Evolutionary conservation across 352 stramenopile species (phyloP).

Genomic region (Pythium monospermum): DNA sequence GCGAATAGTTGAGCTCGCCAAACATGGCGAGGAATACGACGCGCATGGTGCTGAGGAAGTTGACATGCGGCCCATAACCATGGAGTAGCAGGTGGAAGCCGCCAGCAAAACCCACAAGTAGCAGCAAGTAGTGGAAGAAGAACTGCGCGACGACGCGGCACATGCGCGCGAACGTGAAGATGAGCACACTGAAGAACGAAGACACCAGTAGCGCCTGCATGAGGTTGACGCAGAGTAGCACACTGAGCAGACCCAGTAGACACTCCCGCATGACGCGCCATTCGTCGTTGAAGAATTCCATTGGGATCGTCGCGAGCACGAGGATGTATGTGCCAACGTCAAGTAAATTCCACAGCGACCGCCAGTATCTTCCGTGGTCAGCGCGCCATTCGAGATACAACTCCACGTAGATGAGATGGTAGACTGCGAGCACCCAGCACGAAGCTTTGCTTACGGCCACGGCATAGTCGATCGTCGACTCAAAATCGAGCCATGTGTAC

Average conservation of each 20-base stretch:
- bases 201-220: constrained; percentile 52
- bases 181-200: constrained; percentile 54
- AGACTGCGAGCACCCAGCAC: constrained; percentile 39
- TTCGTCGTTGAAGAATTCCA: constrained; percentile 30
- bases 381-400: constrained; percentile 50
- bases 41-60: constrained; percentile 41
- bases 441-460: constrained; percentile 35
- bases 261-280: constrained; percentile 38
- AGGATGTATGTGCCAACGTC: constrained; percentile 47
- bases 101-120: constrained; percentile 44
- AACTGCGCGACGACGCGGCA: constrained; percentile 48
- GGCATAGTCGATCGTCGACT: constrained; percentile 33
- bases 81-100: constrained; percentile 45
- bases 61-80: constrained; percentile 32
- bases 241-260: constrained; percentile 44
- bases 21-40: constrained; percentile 59
- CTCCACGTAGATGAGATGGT: constrained; percentile 55
- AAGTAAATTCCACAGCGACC: constrained; percentile 49
- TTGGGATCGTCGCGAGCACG: constrained; percentile 39
- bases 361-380: constrained; percentile 38
- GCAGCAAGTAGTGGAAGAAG: constrained; percentile 45
- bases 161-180: constrained; percentile 67
- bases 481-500: constrained; percentile 37
- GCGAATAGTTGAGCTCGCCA: constrained; percentile 47
- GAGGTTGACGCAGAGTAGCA: constrained; percentile 47